Percentiles rank a stretch among this genome's conserved stretches.
These are phyloP conservation scores for Mycotypha africana DNA, from an alignment of 371 early-diverging fungal species.

Conservation along the genomic window DNA sequence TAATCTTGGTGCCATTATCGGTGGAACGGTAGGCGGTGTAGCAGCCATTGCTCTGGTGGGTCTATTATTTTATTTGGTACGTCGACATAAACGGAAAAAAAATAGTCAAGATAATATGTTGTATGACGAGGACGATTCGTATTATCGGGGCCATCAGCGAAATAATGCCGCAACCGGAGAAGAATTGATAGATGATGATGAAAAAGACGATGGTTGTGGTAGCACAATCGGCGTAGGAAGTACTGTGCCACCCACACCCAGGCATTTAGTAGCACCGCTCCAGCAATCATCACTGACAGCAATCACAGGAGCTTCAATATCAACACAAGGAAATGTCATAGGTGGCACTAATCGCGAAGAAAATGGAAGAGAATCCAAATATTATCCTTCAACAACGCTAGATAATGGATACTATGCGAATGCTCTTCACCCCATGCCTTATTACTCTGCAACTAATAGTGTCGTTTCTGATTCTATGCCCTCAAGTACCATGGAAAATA, in stretches of 20 bases:
- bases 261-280: constrained; percentile 11
- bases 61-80: constrained; percentile 4
- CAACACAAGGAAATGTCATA: too few species aligned
- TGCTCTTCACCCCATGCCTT: constrained; percentile 6
- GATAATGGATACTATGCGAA: constrained; percentile 16
- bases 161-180: too few species aligned
- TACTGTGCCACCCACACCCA: constrained; percentile 5
- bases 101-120: background rate
- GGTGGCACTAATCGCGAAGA: background rate
- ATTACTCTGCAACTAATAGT: constrained; percentile 7
- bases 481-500: constrained; percentile 3
- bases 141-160: background rate
- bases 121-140: constrained; percentile 4
- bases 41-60: constrained; percentile 12
- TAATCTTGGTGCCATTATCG: constrained; percentile 10
- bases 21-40: constrained; percentile 11
- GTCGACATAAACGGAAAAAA: constrained; percentile 3
- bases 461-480: constrained; percentile 9
- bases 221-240: too few species aligned
- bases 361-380: constrained; percentile 6
- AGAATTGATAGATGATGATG: too few species aligned
- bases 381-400: background rate
- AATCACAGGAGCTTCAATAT: background rate
- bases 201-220: too few species aligned
- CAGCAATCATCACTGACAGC: background rate